Conservation (phyloP, 2,329 filamentous ascomycete species). For the Sarocladiaceae sp. region DNA sequence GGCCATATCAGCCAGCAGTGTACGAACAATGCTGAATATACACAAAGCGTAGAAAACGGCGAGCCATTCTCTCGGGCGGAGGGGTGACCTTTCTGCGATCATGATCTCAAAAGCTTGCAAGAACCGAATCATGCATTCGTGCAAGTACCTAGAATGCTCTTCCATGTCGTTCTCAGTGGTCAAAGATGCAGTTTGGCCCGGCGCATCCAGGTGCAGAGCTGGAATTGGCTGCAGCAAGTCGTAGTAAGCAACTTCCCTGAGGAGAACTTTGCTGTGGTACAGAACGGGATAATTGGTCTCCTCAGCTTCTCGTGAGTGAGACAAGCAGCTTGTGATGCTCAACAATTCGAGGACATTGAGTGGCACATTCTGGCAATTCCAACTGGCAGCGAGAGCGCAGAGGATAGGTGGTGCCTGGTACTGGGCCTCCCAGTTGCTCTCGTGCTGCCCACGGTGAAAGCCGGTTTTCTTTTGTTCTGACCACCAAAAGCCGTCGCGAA, state of each 20-base stretch:
- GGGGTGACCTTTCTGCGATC: conserved; percentile 32
- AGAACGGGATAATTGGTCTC: conserved; percentile 45
- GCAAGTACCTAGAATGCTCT: conserved; percentile 43
- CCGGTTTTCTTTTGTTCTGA: conserved; percentile 35
- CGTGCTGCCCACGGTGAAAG: conserved; percentile 26
- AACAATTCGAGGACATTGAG: conserved; percentile 52
- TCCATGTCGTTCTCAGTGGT: conserved; percentile 42
- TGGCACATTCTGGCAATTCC: conserved; percentile 42
- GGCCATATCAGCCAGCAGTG: conserved; percentile 44
- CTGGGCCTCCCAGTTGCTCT: conserved; percentile 25
- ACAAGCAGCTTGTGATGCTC: conserved; percentile 45
- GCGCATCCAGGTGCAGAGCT: conserved; percentile 29
- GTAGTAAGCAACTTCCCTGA: conserved; percentile 51
- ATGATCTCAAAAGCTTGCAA: conserved; percentile 48
- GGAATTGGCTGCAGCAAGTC: conserved; percentile 48
- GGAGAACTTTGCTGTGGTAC: conserved; percentile 49
- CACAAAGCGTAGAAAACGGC: conserved; percentile 51
- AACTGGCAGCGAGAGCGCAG: conserved; percentile 45
- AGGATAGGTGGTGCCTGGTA: conserved; percentile 45
- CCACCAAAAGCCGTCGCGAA: conserved; percentile 56
- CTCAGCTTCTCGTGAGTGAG: conserved; percentile 43
- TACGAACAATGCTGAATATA: conserved; percentile 53
- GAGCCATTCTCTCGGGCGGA: conserved; percentile 42
- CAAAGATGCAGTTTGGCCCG: conserved; percentile 17
- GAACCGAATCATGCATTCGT: conserved; percentile 47